Percentiles rank a stretch among this genome's conserved stretches.
phyloP scores from a whole-genome alignment of 2,329 filamentous ascomycete species.

The Fusarium stilboides region DNA sequence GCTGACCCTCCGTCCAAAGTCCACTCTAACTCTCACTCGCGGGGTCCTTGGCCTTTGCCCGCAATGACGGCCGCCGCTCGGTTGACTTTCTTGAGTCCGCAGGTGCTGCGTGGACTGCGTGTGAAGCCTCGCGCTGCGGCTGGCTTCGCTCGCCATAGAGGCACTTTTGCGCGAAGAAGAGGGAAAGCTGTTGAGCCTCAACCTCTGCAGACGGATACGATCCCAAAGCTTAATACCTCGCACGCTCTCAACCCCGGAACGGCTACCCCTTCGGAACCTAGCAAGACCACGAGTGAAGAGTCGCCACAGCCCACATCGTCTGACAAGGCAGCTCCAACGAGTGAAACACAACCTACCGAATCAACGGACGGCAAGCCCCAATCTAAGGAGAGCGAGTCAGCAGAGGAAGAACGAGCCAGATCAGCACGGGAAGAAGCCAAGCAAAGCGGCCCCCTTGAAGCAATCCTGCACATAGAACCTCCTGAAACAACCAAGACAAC shows the following conservation, averaged over 20 bases:
- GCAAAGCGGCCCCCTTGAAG: conserved; percentile 66
- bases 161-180: conserved; percentile 68
- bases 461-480: conserved; percentile 64
- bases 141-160: conserved; percentile 57
- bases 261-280: conserved; percentile 22
- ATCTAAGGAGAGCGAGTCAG: conserved; percentile 19
- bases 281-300: conserved; percentile 19
- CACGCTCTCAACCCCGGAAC: conserved; percentile 31
- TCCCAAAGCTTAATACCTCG: conserved; percentile 36
- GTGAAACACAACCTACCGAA: conserved; percentile 12
- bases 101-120: conserved; percentile 69
- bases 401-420: conserved; percentile 47
- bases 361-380: conserved; percentile 19
- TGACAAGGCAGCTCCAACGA: conserved; percentile 19
- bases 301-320: conserved; percentile 10
- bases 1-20: conserved; percentile 7
- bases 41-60: conserved; percentile 19
- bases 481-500: conserved; percentile 55
- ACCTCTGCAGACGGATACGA: conserved; percentile 47
- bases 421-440: conserved; percentile 56
- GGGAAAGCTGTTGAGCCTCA: conserved; percentile 74
- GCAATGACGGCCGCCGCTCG: conserved; percentile 75
- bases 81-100: conserved; percentile 78
- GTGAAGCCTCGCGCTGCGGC: conserved; percentile 57
- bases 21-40: conserved; percentile 12